Conservation (phyloP, 2,329 filamentous ascomycete species). For the Tolypocladium inflatum region DNA sequence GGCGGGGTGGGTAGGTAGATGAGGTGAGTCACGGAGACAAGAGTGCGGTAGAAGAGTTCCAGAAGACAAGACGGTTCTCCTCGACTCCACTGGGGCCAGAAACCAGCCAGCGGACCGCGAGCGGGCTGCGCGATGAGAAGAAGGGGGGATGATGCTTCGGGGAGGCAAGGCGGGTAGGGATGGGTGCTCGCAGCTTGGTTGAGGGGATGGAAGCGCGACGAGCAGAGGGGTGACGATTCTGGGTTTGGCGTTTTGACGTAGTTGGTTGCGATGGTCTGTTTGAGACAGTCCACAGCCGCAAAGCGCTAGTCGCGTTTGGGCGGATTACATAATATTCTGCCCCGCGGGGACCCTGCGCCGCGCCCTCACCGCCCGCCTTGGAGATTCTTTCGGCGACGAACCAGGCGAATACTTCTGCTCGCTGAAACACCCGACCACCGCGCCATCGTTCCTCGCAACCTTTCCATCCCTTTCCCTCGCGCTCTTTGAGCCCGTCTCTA, state of each 20-base stretch:
- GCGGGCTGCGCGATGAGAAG: background rate
- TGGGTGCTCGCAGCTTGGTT: background rate
- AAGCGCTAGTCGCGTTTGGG: background rate
- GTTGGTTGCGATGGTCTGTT: background rate
- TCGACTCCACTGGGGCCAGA: background rate
- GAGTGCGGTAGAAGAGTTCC: background rate
- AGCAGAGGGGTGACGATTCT: background rate
- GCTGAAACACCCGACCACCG: background rate
- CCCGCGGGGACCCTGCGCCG: background rate
- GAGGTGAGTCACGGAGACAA: background rate
- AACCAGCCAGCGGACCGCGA: background rate
- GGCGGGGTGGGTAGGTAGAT: background rate
- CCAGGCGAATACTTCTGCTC: background rate
- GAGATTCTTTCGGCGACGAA: background rate
- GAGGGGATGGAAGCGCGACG: background rate
- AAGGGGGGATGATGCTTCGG: background rate
- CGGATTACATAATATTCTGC: constrained; percentile 2
- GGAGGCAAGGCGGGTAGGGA: background rate
- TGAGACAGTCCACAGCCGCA: background rate
- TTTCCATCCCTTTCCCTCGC: background rate
- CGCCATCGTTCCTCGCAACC: background rate
- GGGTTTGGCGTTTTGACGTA: background rate
- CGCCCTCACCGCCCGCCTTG: background rate
- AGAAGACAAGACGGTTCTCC: background rate
- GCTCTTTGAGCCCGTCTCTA: background rate